Percentiles rank a stretch among this genome's conserved stretches.
Evolutionary conservation across 768 basidiomycete species (phyloP).

Genomic region (Leccinum broughii): DNA sequence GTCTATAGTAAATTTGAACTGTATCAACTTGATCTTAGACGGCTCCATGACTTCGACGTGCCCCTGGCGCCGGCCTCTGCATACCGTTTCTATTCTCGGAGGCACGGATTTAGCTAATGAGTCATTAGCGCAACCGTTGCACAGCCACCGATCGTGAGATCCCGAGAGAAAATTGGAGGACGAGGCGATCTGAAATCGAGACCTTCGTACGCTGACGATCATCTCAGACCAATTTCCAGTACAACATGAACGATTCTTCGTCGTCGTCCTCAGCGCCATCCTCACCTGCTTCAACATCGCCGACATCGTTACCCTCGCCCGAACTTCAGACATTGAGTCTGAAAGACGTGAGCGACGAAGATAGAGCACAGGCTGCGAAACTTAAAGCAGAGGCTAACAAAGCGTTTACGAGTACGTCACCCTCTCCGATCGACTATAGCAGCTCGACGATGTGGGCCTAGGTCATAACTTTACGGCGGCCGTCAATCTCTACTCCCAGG

Average conservation of each 20-base stretch:
- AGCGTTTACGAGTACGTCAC: conserved; percentile 64
- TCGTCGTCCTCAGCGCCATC: conserved; percentile 33
- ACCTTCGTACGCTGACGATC: background rate
- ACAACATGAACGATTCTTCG: conserved; percentile 27
- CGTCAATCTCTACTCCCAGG: conserved; percentile 75
- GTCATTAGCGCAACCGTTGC: background rate
- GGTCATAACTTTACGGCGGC: conserved; percentile 79
- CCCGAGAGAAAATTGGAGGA: conserved; percentile 7
- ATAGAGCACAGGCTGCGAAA: conserved; percentile 62
- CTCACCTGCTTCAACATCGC: conserved; percentile 52
- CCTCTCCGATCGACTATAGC: background rate
- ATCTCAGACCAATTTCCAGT: conserved; percentile 5
- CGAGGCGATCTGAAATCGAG: background rate
- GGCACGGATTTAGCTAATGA: background rate
- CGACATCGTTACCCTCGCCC: conserved; percentile 61
- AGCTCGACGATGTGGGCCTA: conserved; percentile 18
- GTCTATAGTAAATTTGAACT: background rate
- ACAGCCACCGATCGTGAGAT: conserved; percentile 36
- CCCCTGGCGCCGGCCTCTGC: too few species aligned
- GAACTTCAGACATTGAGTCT: conserved; percentile 52
- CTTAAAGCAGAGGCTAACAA: conserved; percentile 88
- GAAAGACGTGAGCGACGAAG: conserved; percentile 66
- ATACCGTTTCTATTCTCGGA: background rate
- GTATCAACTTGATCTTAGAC: background rate
- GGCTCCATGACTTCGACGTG: too few species aligned